Evolutionary conservation across 2,329 filamentous ascomycete genomes (phyloP).

Genomic region (Xylaria hypoxylon): DNA sequence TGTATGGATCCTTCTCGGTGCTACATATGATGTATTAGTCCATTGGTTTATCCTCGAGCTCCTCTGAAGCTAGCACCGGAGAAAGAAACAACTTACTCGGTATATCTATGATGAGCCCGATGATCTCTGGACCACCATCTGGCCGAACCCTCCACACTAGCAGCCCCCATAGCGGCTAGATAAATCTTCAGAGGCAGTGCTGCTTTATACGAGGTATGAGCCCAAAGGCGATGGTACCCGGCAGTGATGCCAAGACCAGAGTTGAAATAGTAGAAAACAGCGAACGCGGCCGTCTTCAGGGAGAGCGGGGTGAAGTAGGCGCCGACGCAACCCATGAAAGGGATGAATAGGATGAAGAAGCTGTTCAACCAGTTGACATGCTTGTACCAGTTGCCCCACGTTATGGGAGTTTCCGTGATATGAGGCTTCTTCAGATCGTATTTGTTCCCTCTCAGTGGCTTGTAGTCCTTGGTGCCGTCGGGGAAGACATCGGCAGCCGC

Average conservation of each 20-base stretch:
- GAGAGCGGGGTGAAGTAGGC: conserved; percentile 78
- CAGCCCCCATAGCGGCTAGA: conserved; percentile 60
- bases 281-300: conserved; percentile 53
- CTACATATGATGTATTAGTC: conserved; percentile 24
- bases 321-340: conserved; percentile 77
- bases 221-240: conserved; percentile 55
- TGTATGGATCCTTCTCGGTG: conserved; percentile 65
- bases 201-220: conserved; percentile 61
- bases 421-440: conserved; percentile 78
- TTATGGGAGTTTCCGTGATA: conserved; percentile 86
- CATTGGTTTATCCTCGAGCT: no score
- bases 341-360: conserved; percentile 81
- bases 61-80: no score
- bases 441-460: conserved; percentile 61
- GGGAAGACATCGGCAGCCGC: conserved; percentile 60
- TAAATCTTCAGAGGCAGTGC: conserved; percentile 58
- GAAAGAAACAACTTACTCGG: conserved; percentile 50
- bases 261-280: conserved; percentile 58
- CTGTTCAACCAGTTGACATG: conserved; percentile 96
- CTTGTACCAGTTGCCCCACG: conserved; percentile 86
- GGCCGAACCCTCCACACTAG: conserved; percentile 62
- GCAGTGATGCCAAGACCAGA: conserved; percentile 53
- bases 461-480: conserved; percentile 51
- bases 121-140: conserved; percentile 63
- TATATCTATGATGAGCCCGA: conserved; percentile 64